Evolutionary conservation across 2,329 filamentous ascomycete species (phyloP).

Genomic region (Fulvia fulva): DNA sequence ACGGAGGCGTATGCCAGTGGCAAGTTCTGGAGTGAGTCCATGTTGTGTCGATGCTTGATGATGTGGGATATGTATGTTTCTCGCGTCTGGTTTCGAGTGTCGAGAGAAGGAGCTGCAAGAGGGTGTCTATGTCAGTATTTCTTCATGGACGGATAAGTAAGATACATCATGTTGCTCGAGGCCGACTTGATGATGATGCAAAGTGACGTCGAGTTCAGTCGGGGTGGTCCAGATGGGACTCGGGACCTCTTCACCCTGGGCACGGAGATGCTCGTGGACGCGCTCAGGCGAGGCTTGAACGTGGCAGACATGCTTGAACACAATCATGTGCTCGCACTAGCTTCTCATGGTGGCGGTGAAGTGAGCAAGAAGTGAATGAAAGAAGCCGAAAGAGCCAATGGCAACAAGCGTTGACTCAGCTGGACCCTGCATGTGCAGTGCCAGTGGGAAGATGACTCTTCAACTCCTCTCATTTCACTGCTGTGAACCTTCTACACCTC

Average conservation of each 20-base stretch:
- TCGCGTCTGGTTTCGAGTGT: too few species aligned
- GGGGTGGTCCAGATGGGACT: not conserved
- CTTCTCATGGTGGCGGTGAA: not conserved
- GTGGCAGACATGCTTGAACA: not conserved
- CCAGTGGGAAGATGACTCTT: not conserved
- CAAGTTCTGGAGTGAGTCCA: conserved; percentile 33
- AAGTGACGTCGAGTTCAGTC: not conserved
- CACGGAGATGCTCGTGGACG: not conserved
- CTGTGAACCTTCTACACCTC: not conserved
- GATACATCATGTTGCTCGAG: too few species aligned
- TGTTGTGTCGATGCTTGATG: not conserved
- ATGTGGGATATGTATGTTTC: not conserved
- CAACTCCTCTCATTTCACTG: not conserved
- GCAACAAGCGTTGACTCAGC: not conserved
- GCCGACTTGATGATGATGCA: not conserved
- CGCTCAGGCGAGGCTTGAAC: not conserved
- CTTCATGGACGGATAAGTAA: not conserved
- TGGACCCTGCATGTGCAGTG: not conserved
- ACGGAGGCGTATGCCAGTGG: conserved; percentile 55
- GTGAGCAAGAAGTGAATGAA: not conserved
- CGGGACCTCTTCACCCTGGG: not conserved
- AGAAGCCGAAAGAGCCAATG: not conserved
- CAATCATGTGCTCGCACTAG: not conserved
- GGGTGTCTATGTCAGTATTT: not conserved
- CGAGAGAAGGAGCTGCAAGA: not conserved